Evolutionary conservation across 78 protist species (phyloP), one percentile per base, ranked within the genome.

Genomic region (Dictyostelium brefeldianum): DNA sequence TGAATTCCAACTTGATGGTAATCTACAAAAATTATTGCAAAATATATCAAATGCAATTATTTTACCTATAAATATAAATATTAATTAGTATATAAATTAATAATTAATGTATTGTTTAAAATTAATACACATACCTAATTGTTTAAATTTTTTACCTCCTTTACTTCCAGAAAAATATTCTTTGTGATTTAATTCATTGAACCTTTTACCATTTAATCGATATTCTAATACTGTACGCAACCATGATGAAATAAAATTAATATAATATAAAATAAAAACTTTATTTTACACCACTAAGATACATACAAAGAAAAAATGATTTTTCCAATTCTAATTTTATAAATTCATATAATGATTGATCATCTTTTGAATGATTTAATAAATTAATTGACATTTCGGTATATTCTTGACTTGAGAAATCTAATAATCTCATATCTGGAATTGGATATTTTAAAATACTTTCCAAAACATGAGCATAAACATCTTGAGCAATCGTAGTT

Each of bases 11-110:
- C 29, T 67, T 4, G 48, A n/a, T 56, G 65, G 65, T 15, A 54
- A 83, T 15, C 80, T 14, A 56, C 74, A 78, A 41, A 41, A 83
- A 75, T 83, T 83, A 43, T 83, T 83, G 22, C 79, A 69, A 54
- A 83, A 83, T 51, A 83, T 53, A 54, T 83, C 90, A 29, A 83
- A 83, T 31, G 90, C 90, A 22, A 83, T 53, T 15, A 83, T 36
- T 73, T 83, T 59, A 43, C 90, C 43, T 36, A n/a, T n/a, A n/a
- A n/a, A n/a, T n/a, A n/a, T n/a, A n/a, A n/a, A n/a, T n/a, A n/a
- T n/a, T n/a, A n/a, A n/a, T n/a, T n/a, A n/a, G n/a, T n/a, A n/a
- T n/a, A n/a, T n/a, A n/a, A n/a, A n/a, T n/a, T n/a, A n/a, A n/a
- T n/a, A n/a, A n/a, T n/a, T n/a, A n/a, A n/a, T n/a, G n/a, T n/a